A percentile compares a stretch with the other conserved stretches of the same genome.
Conservation (phyloP, 495 filamentous ascomycete species). For the Xylaria grammica region DNA sequence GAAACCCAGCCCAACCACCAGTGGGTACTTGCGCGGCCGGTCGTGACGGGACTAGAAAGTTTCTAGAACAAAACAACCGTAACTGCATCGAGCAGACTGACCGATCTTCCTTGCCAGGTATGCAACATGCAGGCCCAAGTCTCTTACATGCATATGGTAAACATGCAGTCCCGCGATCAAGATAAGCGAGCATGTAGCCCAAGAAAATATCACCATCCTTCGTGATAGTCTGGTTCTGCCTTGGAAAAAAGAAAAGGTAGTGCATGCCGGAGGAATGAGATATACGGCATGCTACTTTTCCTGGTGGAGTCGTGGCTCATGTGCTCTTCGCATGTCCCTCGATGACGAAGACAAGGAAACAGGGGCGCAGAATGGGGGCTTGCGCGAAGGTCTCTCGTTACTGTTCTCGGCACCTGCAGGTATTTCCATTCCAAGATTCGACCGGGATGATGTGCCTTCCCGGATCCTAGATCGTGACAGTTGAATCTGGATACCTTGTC, state of each 20-base stretch:
- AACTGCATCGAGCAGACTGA: constrained; percentile 6
- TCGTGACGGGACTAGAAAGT: background rate
- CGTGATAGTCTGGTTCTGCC: constrained; percentile 9
- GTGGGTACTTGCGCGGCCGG: background rate
- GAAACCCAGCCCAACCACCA: background rate
- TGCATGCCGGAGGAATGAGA: background rate
- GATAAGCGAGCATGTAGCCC: constrained; percentile 20
- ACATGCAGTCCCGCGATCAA: constrained; percentile 19
- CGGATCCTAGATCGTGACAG: constrained; percentile 9
- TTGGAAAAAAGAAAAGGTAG: background rate
- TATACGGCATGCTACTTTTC: background rate
- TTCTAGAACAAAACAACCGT: constrained; percentile 17
- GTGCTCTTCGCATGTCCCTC: background rate
- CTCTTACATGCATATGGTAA: constrained; percentile 20
- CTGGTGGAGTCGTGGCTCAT: background rate
- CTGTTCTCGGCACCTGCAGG: background rate
- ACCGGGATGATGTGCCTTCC: constrained; percentile 4
- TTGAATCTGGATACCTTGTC: constrained; percentile 2
- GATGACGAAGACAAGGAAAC: background rate
- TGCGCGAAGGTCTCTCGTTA: background rate
- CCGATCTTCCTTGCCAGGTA: constrained; percentile 11
- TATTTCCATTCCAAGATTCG: background rate
- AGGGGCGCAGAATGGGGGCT: background rate
- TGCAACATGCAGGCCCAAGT: constrained; percentile 23
- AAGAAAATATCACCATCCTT: constrained; percentile 10